phyloP scores from a whole-genome alignment of 2,329 filamentous ascomycete species.

The Fusarium illudens region DNA sequence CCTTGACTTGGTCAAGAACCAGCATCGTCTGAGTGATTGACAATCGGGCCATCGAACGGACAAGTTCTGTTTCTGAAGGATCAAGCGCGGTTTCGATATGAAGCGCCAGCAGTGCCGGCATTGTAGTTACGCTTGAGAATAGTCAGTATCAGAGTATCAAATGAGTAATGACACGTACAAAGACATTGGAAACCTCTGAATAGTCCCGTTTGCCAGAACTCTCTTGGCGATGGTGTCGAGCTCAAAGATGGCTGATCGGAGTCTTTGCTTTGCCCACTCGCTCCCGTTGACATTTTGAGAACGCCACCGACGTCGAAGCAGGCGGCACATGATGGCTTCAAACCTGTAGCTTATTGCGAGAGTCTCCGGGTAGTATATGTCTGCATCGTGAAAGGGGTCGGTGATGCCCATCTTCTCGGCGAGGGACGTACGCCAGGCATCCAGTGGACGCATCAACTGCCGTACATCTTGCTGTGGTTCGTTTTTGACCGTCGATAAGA shows the following conservation, averaged over 20 bases:
- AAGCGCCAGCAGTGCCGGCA: slow-evolving; percentile 9
- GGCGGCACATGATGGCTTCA: not conserved
- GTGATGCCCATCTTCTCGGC: not conserved
- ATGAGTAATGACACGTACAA: not conserved
- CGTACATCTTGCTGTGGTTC: not conserved
- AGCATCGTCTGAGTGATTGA: slow-evolving; percentile 14
- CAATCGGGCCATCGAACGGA: slow-evolving; percentile 8
- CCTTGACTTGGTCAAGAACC: not conserved
- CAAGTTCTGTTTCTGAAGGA: slow-evolving; percentile 5
- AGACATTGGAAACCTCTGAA: slow-evolving; percentile 1
- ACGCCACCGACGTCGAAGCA: not conserved
- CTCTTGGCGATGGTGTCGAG: slow-evolving; percentile 11
- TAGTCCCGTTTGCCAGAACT: slow-evolving; percentile 2
- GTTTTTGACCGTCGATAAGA: not conserved
- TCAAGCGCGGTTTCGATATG: slow-evolving; percentile 14
- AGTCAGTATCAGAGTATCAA: not conserved
- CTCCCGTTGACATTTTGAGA: not conserved
- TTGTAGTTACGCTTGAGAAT: not conserved
- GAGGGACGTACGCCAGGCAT: slow-evolving; percentile 12
- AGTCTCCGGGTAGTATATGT: not conserved
- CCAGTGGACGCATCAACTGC: not conserved
- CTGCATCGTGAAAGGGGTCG: not conserved
- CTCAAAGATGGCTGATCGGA: slow-evolving; percentile 12
- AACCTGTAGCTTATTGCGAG: not conserved
- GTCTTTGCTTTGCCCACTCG: slow-evolving; percentile 12